Base-by-base conservation (phyloP, 345 rosid genomes). In the Eucalyptus sp. region DNA sequence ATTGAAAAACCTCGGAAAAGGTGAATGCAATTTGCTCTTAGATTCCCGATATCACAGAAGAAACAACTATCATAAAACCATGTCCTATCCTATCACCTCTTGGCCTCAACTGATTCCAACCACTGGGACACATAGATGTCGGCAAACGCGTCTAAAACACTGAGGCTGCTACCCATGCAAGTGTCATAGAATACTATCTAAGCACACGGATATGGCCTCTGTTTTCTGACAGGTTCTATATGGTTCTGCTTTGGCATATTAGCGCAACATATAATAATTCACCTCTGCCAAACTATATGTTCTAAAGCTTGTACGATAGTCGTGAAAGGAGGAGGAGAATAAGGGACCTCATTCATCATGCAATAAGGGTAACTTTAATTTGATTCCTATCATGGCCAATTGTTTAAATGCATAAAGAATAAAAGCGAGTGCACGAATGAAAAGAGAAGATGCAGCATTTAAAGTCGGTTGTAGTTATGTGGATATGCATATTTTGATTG, bases 111-210 rank as follows among this genome's bases (percentile, higher is more conserved):
- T 22, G 62, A 8, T 22, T 4, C 6, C 62, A 0, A 12, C 66
- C 31, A 60, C 66, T 5, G 6, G 8, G 41, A 4, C 0, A 31
- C 80, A 37, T 0, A 37, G 46, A 71, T 0, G 83, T 76, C 48
- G 83, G 83, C 29, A 41, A 37, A 20, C 27, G 48, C 83, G 83
- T 41, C 0, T 20, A 5, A 37, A 76, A 20, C 83, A 0, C 29
- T 10, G 0, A 37, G 0, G 83, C 27, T 20, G 0, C 83, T 76
- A 18, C 0, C 48, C 48, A 10, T 10, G 83, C 83, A 37, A 76
- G 83, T 76, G 48, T 0, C 83, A 9, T 20, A 76, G 46, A 20
- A 12, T 6, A 37, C 8, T 20, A 20, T 0, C 27, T 11, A 37
- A 22, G 1, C 14, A 0, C 29, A 3, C 46, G 0, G 15, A 76